phyloP scores from a whole-genome alignment of 352 stramenopile species.

The Halophytophthora polymorphica region DNA sequence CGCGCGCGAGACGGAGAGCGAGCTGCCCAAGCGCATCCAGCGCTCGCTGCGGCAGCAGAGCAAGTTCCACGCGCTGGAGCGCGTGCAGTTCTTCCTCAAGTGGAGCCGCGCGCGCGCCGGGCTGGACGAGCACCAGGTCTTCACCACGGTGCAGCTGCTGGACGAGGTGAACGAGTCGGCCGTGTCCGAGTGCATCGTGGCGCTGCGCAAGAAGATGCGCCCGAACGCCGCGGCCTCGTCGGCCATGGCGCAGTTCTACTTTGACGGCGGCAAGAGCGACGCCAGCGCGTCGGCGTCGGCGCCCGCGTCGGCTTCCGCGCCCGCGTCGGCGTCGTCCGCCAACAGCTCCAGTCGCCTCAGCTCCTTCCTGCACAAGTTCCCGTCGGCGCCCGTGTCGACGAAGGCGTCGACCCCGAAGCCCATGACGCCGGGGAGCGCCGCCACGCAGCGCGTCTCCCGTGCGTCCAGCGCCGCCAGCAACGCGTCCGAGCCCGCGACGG shows the following conservation, averaged over 20 bases:
- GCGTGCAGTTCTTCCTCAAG: slow-evolving; percentile 85
- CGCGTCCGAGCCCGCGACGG: slow-evolving; percentile 5
- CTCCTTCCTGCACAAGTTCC: slow-evolving; percentile 71
- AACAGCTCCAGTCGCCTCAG: slow-evolving; percentile 48
- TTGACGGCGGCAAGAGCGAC: slow-evolving; percentile 19
- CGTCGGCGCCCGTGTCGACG: slow-evolving; percentile 23
- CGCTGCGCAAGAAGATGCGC: slow-evolving; percentile 58
- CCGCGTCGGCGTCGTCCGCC: slow-evolving; percentile 3
- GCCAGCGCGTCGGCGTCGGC: slow-evolving; percentile 2
- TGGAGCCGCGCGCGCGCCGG: slow-evolving; percentile 57
- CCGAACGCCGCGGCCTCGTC: slow-evolving; percentile 23
- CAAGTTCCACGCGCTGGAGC: slow-evolving; percentile 81
- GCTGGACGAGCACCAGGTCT: slow-evolving; percentile 71
- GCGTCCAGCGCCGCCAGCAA: neutral
- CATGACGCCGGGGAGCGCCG: slow-evolving; percentile 20
- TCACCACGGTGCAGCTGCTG: slow-evolving; percentile 76
- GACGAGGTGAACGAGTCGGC: slow-evolving; percentile 73
- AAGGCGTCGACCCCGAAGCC: slow-evolving; percentile 13
- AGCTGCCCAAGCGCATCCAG: slow-evolving; percentile 70
- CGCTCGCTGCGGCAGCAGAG: slow-evolving; percentile 61
- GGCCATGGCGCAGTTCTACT: slow-evolving; percentile 31
- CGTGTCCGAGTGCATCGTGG: slow-evolving; percentile 56
- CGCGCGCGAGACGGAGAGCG: slow-evolving; percentile 17
- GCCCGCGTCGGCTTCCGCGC: neutral
- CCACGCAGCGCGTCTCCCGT: slow-evolving; percentile 23